phyloP scores from a whole-genome alignment of 2,329 filamentous ascomycete genomes.

The Trichoderma sp. region DNA sequence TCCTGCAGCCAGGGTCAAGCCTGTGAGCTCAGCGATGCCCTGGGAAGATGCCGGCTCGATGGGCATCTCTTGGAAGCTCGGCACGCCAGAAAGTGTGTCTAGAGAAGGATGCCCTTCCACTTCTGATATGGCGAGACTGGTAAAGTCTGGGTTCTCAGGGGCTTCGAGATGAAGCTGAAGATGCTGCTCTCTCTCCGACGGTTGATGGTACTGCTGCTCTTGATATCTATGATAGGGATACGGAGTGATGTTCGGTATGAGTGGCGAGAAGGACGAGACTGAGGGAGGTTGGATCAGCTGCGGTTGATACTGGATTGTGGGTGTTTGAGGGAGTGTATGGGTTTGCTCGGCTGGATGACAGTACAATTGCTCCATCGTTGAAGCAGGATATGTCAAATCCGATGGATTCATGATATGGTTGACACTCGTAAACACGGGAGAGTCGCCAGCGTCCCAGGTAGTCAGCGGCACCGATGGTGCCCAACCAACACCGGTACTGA shows the following conservation, averaged over 20 bases:
- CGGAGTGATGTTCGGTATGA: neutral
- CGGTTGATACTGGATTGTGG: neutral
- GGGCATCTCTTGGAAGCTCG: slow-evolving; percentile 5
- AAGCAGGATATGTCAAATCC: neutral
- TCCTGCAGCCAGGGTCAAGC: neutral
- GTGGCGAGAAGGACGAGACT: neutral
- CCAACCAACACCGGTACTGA: neutral
- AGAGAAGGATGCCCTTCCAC: neutral
- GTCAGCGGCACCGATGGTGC: neutral
- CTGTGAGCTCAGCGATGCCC: neutral
- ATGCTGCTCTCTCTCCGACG: neutral
- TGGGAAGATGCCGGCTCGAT: neutral
- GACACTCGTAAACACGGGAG: neutral
- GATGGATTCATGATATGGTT: neutral
- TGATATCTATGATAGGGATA: neutral
- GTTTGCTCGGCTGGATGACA: neutral
- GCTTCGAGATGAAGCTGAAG: neutral
- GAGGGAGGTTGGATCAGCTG: neutral
- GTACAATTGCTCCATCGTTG: neutral
- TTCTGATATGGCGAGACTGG: neutral
- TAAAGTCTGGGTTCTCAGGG: neutral
- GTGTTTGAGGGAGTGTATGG: neutral
- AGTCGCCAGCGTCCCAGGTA: neutral
- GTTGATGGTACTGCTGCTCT: neutral
- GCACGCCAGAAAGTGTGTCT: neutral